Percentiles rank a stretch among this genome's conserved stretches.
Evolutionary conservation across 2,329 filamentous ascomycete species (phyloP).

Genomic region (Paecilomyces dactylethromorphus): DNA sequence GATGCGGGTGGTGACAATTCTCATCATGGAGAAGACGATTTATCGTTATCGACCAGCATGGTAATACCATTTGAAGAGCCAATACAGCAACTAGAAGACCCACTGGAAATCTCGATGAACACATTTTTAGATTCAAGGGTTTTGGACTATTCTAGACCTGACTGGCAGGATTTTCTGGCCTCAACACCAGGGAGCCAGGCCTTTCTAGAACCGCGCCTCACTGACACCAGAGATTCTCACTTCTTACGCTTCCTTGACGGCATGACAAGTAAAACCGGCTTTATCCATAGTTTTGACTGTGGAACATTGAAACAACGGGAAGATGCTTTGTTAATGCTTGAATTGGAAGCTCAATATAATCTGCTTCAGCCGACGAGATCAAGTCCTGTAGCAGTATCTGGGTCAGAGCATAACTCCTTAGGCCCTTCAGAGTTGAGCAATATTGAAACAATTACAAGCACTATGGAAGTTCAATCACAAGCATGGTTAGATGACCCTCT

Average conservation of each 20-base stretch:
- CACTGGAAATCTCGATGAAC: no score
- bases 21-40: no score
- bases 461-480: conserved; percentile 10
- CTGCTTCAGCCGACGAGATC: neutral
- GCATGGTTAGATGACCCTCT: conserved; percentile 25
- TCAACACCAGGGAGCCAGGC: neutral
- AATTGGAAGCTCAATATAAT: neutral
- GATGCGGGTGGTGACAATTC: no score
- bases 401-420: neutral
- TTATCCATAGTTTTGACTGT: neutral
- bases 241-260: neutral
- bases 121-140: no score
- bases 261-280: neutral
- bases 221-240: neutral
- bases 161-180: neutral
- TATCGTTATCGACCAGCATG: no score
- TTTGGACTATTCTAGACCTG: no score
- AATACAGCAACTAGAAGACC: no score
- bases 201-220: neutral
- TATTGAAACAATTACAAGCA: neutral
- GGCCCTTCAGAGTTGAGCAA: neutral
- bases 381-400: no score
- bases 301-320: neutral
- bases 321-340: neutral
- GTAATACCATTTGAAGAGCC: no score